Conservation (phyloP, 768 basidiomycete genomes). For the Tricholoma flavovirens region DNA sequence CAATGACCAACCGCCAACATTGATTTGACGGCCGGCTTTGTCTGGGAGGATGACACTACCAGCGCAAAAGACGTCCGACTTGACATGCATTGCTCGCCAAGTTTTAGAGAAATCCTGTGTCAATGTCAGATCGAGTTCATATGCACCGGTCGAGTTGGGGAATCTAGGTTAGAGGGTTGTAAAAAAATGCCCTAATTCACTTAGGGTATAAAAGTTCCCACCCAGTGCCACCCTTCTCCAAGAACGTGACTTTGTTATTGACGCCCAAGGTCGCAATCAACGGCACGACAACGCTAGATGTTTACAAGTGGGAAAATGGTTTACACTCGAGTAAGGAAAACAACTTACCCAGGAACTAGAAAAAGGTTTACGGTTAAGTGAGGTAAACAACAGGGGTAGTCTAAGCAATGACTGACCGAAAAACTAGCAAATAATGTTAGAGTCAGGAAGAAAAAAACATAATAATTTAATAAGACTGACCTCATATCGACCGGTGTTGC, state of each 20-base stretch:
- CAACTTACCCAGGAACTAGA: constrained; percentile 43
- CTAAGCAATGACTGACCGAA: constrained; percentile 39
- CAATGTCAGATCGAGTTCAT: constrained; percentile 67
- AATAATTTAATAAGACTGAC: constrained; percentile 30
- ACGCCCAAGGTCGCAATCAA: constrained; percentile 70
- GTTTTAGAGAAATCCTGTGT: constrained; percentile 42
- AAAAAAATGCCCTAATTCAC: constrained; percentile 1
- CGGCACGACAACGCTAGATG: constrained; percentile 57
- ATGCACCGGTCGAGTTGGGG: constrained; percentile 67
- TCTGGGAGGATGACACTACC: constrained; percentile 71
- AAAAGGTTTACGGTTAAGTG: background rate
- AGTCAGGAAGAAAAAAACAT: background rate
- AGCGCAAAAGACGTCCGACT: constrained; percentile 79
- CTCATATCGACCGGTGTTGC: constrained; percentile 65
- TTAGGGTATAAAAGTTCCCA: constrained; percentile 16
- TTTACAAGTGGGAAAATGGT: constrained; percentile 5
- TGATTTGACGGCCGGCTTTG: constrained; percentile 58
- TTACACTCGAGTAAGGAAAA: background rate
- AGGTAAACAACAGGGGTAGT: background rate
- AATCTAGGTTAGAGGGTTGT: constrained; percentile 28
- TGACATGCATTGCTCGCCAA: constrained; percentile 74
- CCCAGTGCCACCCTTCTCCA: constrained; percentile 71
- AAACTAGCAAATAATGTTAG: constrained; percentile 28
- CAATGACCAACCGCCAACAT: constrained; percentile 67
- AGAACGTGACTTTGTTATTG: constrained; percentile 77